Evolutionary conservation across 192 early-diverging fungal species (phyloP).

Genomic region (Backusella parvicylindrica): DNA sequence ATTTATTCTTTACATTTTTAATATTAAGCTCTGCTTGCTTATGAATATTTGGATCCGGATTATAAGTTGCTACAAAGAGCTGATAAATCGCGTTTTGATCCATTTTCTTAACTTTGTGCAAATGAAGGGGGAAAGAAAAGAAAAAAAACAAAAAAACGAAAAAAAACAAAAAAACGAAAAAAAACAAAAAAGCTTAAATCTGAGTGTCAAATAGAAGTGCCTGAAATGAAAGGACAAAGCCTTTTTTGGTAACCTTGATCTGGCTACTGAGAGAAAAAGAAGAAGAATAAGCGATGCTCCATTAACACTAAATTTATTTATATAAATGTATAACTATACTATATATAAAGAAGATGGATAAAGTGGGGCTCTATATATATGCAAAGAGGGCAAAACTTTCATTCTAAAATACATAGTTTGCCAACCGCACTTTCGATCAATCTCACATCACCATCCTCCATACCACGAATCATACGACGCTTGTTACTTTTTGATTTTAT

Average conservation of each 20-base stretch:
- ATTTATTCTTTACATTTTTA: conserved; percentile 51
- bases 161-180: neutral
- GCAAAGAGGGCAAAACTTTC: too few relatives aligned
- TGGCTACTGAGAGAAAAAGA: too few relatives aligned
- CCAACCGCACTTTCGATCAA: conserved; percentile 29
- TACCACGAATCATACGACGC: conserved; percentile 21
- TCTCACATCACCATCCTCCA: conserved; percentile 32
- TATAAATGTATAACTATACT: too few relatives aligned
- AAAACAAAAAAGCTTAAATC: neutral
- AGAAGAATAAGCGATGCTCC: too few relatives aligned
- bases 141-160: neutral
- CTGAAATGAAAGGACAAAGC: neutral
- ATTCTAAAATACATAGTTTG: conserved; percentile 1
- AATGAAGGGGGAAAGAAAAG: neutral
- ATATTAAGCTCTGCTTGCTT: conserved; percentile 82
- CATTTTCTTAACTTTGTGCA: conserved; percentile 34
- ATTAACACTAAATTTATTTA: too few relatives aligned
- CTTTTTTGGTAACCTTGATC: neutral
- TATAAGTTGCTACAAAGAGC: conserved; percentile 73
- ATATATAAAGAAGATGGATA: neutral
- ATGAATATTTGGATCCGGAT: conserved; percentile 76
- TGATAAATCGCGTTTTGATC: conserved; percentile 56
- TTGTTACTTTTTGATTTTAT: conserved; percentile 17
- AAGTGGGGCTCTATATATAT: too few relatives aligned
- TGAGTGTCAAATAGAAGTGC: neutral